phyloP scores from a whole-genome alignment of 345 rosid species.

The Pugionium cornutum region DNA sequence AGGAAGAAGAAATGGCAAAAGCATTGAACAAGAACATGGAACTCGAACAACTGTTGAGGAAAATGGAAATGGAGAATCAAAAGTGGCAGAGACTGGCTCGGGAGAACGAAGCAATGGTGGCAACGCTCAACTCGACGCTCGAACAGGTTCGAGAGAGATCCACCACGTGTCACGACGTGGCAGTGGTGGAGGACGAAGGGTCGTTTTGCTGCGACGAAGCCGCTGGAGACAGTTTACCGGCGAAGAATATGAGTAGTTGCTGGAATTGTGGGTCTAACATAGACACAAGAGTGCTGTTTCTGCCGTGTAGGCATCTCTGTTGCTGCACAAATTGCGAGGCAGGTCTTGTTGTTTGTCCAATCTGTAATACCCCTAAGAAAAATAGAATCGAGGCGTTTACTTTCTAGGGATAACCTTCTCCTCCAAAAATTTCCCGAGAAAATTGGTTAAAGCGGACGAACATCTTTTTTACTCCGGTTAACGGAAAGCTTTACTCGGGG shows the following conservation, averaged over 20 bases:
- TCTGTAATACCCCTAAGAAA: conserved; percentile 68
- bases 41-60: conserved; percentile 53
- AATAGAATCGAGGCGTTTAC: conserved; percentile 68
- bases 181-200: conserved; percentile 50
- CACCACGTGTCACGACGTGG: conserved; percentile 40
- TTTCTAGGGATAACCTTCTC: conserved; percentile 35
- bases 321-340: conserved; percentile 64
- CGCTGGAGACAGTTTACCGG: conserved; percentile 24
- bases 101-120: conserved; percentile 60
- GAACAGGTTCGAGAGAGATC: conserved; percentile 49
- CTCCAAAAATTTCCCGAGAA: conserved; percentile 38
- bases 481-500: neutral
- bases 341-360: conserved; percentile 64
- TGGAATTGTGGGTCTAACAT: conserved; percentile 53
- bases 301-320: conserved; percentile 94
- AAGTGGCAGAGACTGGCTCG: conserved; percentile 64
- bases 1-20: conserved; percentile 58
- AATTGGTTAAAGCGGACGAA: conserved; percentile 16
- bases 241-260: conserved; percentile 8
- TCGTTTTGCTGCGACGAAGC: conserved; percentile 40
- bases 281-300: conserved; percentile 66
- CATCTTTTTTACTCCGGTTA: neutral
- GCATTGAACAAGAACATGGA: conserved; percentile 56
- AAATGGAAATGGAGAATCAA: conserved; percentile 56
- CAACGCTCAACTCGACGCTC: conserved; percentile 47